Base-by-base conservation (phyloP, 441 rosid species). In the Gossypium gossypioides region DNA sequence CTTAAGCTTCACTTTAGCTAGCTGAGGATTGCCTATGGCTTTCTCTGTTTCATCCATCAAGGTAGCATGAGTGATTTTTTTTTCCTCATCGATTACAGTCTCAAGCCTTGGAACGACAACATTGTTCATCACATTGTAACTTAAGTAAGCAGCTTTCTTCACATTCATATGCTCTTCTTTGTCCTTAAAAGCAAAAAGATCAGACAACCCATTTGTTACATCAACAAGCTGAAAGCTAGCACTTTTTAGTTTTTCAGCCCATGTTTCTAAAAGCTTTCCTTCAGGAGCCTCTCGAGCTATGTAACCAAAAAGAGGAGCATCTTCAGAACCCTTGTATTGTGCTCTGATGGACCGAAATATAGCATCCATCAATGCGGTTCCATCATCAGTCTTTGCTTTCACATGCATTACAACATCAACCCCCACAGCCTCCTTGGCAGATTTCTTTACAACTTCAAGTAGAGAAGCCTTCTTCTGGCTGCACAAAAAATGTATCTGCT, bases 1-100 rank as follows among this genome's bases (percentile, higher is more conserved):
- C 83, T 72, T 91, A 75, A 93, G 80, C 86, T 91, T 93, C 62
- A 85, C 93, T 76, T 86, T 82, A 55, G 91, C 91, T 72, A 78
- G 89, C 5, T 91, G 75, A n/a, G 98, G 98, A 57, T 89, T 88
- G 69, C 82, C 8, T 51, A 89, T 81, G 15, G 87, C 83, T 79
- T 87, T 85, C 84, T 87, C 87, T 8, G 90, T 77, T 65, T 86
- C 89, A 69, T 86, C 90, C 91, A 87, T 89, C 79, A 89, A 69
- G 0, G 76, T 50, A 60, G 90, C 86, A 80, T 89, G 94, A n/a
- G 79, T 73, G 48, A 86, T 76, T 69, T 82, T 86, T 83, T 80
- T 84, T 72, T 85, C 94, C 80, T 87, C 94, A 24, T 89, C 91
- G 58, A 89, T 89, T 6, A 86, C 89, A 63, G 73, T 86, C 79